These are phyloP conservation scores for Trypanosoma theileri DNA, from an alignment of 208 protist genomes.

Conservation along the genomic window DNA sequence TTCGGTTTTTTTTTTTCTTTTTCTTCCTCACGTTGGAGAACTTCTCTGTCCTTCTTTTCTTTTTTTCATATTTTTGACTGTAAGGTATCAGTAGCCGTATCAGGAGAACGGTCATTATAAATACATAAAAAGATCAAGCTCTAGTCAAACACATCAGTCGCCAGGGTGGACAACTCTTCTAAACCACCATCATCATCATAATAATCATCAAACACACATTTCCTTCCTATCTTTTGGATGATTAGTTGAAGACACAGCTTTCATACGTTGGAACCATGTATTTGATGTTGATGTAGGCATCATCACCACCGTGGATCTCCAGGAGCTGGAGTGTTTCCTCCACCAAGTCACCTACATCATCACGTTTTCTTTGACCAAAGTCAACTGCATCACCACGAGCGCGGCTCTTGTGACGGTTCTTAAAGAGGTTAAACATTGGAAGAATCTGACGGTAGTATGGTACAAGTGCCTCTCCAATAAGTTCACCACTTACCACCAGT, in stretches of 20 bases:
- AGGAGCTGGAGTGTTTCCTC: conserved; percentile 96
- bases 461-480: conserved; percentile 98
- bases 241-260: conserved; percentile 84
- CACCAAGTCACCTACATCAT: conserved; percentile 97
- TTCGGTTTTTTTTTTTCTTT: too few species aligned
- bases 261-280: conserved; percentile 96
- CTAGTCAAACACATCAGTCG: too few species aligned
- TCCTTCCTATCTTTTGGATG: not conserved
- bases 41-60: too few species aligned
- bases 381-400: conserved; percentile 95
- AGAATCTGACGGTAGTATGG: conserved; percentile 99
- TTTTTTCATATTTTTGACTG: too few species aligned
- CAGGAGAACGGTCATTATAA: too few species aligned
- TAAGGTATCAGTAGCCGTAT: too few species aligned
- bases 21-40: too few species aligned
- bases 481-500: conserved; percentile 94
- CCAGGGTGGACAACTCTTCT: too few species aligned
- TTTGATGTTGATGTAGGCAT: conserved; percentile 96
- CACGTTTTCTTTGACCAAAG: conserved; percentile 95
- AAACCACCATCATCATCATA: too few species aligned
- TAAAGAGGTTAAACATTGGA: conserved; percentile 98
- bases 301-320: conserved; percentile 91
- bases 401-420: conserved; percentile 90
- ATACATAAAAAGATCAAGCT: too few species aligned
- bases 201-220: not conserved